Evolutionary conservation across 208 protist genomes (phyloP).

Genomic region (Acanthamoeba royreba): DNA sequence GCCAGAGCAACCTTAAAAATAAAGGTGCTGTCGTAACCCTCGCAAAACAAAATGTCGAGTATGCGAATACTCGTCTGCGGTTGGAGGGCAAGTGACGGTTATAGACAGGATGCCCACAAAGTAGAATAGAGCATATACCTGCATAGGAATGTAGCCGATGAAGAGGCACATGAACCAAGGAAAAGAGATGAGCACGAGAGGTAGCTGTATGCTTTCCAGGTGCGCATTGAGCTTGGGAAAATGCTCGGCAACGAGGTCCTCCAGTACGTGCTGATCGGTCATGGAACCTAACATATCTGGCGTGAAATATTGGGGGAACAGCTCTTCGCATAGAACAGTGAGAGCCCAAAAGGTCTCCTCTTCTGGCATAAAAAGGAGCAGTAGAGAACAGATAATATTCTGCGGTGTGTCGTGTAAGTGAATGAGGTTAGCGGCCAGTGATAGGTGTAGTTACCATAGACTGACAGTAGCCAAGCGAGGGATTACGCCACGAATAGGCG

Average conservation of each 20-base stretch:
- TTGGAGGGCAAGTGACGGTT: background rate
- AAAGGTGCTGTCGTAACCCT: slow-evolving; percentile 20
- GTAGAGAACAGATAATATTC: slow-evolving; percentile 29
- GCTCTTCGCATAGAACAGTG: background rate
- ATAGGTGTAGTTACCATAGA: slow-evolving; percentile 24
- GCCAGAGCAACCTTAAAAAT: slow-evolving; percentile 35
- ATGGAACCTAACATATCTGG: slow-evolving; percentile 41
- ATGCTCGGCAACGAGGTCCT: slow-evolving; percentile 37
- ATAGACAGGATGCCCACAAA: background rate
- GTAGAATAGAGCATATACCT: background rate
- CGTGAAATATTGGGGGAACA: slow-evolving; percentile 33
- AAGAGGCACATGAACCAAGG: slow-evolving; percentile 48
- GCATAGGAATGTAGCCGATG: slow-evolving; percentile 22
- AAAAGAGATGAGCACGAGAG: background rate
- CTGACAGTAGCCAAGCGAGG: slow-evolving; percentile 23
- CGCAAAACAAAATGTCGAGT: slow-evolving; percentile 17
- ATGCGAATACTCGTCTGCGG: slow-evolving; percentile 15
- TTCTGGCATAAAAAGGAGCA: slow-evolving; percentile 27
- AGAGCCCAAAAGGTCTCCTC: slow-evolving; percentile 34
- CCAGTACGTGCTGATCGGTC: slow-evolving; percentile 16
- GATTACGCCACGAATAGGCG: slow-evolving; percentile 59
- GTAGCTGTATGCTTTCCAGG: background rate
- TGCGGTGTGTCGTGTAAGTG: background rate
- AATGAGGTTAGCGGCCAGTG: background rate
- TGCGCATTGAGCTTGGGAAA: background rate